These are phyloP conservation scores for Hypoxylon intermedium DNA, from an alignment of 495 filamentous ascomycete species.

Conservation along the genomic window DNA sequence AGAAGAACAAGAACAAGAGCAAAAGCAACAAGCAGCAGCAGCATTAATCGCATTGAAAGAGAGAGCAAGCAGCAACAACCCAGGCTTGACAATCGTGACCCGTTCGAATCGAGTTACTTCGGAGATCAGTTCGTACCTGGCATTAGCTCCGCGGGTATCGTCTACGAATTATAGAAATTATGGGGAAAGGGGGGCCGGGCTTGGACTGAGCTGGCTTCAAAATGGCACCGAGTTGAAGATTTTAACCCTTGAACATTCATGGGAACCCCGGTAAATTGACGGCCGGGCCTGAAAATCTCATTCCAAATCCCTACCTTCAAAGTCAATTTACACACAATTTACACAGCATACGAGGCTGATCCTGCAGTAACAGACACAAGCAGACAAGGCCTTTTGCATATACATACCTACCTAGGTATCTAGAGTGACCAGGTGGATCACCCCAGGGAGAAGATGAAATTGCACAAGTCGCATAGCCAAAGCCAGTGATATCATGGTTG, in stretches of 20 bases:
- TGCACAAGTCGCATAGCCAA: too few relatives aligned
- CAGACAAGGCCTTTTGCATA: too few relatives aligned
- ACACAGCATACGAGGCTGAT: not conserved
- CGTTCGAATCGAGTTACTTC: conserved; percentile 10
- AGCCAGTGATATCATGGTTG: too few relatives aligned
- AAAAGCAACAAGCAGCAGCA: not conserved
- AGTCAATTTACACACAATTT: not conserved
- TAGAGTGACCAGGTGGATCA: too few relatives aligned
- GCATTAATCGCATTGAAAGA: not conserved
- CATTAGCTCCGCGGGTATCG: conserved; percentile 36
- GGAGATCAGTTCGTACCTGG: conserved; percentile 30
- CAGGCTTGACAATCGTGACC: conserved; percentile 18
- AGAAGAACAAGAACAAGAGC: conserved; percentile 7
- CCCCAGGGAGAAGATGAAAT: too few relatives aligned
- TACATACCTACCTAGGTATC: too few relatives aligned
- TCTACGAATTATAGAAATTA: conserved; percentile 28
- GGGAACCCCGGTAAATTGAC: conserved; percentile 27
- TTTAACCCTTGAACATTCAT: conserved; percentile 20
- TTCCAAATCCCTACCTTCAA: conserved; percentile 29
- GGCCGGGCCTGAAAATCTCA: conserved; percentile 21
- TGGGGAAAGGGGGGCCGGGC: conserved; percentile 28
- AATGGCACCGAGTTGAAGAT: conserved; percentile 7
- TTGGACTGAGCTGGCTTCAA: conserved; percentile 17
- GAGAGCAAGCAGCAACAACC: conserved; percentile 15
- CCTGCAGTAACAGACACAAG: not conserved